A percentile compares a stretch with the other conserved stretches of the same genome.
Evolutionary conservation across 345 rosid genomes (phyloP).

Genomic region (Rhodamnia argentea): DNA sequence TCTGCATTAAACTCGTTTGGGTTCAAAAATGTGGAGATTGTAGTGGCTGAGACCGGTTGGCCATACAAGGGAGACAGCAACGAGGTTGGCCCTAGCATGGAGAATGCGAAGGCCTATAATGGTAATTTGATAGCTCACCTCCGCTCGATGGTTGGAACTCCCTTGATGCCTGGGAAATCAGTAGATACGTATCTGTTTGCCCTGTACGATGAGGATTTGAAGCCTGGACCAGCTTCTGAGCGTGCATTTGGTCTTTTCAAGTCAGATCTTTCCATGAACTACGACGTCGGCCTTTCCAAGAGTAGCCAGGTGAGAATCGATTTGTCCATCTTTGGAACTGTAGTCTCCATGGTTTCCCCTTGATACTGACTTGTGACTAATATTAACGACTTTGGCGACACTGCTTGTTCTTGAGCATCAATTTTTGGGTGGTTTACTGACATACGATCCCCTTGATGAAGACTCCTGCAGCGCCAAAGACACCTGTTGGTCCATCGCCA

Average conservation of each 20-base stretch:
- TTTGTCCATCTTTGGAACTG: not conserved
- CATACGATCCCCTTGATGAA: not conserved
- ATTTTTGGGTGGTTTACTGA: not conserved
- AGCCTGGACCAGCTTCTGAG: constrained; percentile 69
- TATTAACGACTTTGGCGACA: not conserved
- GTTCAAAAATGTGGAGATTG: constrained; percentile 65
- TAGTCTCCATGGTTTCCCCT: not conserved
- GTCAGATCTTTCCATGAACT: constrained; percentile 63
- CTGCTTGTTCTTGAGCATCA: not conserved
- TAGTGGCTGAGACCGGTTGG: constrained; percentile 98
- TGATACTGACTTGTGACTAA: not conserved
- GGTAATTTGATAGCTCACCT: constrained; percentile 79
- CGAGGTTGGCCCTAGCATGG: constrained; percentile 65
- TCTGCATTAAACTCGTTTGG: constrained; percentile 63
- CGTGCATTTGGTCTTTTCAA: constrained; percentile 69
- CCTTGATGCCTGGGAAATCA: constrained; percentile 82
- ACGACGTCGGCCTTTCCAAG: constrained; percentile 63
- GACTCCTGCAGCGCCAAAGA: not conserved
- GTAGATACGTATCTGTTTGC: constrained; percentile 85
- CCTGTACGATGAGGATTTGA: constrained; percentile 78
- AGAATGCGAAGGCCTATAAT: constrained; percentile 78
- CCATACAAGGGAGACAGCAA: constrained; percentile 76
- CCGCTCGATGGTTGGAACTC: constrained; percentile 68
- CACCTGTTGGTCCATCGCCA: not conserved
- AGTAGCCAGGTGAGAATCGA: constrained; percentile 19